Evolutionary conservation across 1,284 basidiomycete species (phyloP), one percentile per base, ranked within the genome.

Genomic region (Trichosporon asahii): DNA sequence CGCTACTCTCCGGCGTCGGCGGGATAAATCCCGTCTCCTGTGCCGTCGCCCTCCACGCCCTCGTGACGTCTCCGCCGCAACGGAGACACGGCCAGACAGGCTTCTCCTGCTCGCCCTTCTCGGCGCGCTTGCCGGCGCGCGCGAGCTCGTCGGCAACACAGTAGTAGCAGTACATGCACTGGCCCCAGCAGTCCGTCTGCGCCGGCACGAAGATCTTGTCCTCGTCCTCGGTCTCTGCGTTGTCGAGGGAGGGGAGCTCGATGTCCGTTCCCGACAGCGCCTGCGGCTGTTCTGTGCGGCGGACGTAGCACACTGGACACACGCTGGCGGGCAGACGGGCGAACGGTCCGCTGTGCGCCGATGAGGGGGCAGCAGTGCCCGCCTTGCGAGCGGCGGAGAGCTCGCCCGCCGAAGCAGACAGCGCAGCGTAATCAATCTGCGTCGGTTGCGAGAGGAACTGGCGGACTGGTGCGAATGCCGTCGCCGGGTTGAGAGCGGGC

Each of bases 141-240:
- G 72, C 72, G 85, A 96, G 88, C 69, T 89, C 89, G 76, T 92
- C 91, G 12, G 91, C 88, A 35, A 95, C 86, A 81, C 94, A 96
- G 76, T 90, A 89, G 81, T 95, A 96, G 82, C 94, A 95, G 83
- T 93, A 96, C 11, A 88, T 81, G 80, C 95, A 92, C 14, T 89
- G 90, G 73, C 92, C 87, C 74, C 75, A 76, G 68, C 83, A 84
- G 71, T 82, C 79, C 8, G 80, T 82, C 65, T 77, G 71, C 2
- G 82, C 80, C 14, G 81, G 79, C 8, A 83, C 68, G 68, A 80
- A 83, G 1, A 84, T 77, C 63, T 76, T 73, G 64, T 77, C 78
- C 66, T 83, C 82, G 65, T 71, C 70, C 40, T 70, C 64, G 9
- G 71, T 72, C 15, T 70, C 66, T 8, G 37, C 66, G 18, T 53